Evolutionary conservation across 768 basidiomycete genomes (phyloP).

Genomic region (Pleurotus pulmonarius): DNA sequence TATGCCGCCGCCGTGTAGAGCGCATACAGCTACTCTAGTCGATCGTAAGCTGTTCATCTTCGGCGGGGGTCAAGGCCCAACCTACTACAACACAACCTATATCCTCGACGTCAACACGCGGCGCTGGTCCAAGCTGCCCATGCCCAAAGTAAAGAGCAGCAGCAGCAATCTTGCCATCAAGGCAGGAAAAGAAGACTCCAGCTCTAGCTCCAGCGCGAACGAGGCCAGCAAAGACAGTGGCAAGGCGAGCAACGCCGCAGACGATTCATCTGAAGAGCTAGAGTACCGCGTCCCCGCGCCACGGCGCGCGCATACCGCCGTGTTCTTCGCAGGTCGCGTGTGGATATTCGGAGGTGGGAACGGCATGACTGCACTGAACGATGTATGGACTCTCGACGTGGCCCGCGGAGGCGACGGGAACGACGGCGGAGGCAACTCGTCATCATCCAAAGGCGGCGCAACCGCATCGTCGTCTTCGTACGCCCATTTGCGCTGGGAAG

Average conservation of each 20-base stretch:
- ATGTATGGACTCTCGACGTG: constrained; percentile 85
- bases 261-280: constrained; percentile 9
- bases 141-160: not conserved
- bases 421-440: constrained; percentile 5
- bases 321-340: constrained; percentile 65
- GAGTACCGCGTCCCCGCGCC: constrained; percentile 43
- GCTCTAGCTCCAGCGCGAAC: not conserved
- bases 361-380: constrained; percentile 84
- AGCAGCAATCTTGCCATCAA: too few relatives aligned
- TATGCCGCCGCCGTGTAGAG: constrained; percentile 76
- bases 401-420: constrained; percentile 18
- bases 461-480: constrained; percentile 2
- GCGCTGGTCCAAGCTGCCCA: constrained; percentile 48
- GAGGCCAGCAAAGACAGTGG: constrained; percentile 15
- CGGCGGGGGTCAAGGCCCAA: constrained; percentile 81
- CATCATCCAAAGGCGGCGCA: not conserved
- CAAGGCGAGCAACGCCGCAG: constrained; percentile 8
- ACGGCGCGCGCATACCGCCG: constrained; percentile 86
- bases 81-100: constrained; percentile 81
- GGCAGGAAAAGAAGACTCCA: not conserved
- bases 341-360: constrained; percentile 96
- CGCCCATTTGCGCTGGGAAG: constrained; percentile 50
- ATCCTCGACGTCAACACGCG: constrained; percentile 76
- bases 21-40: constrained; percentile 83
- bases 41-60: constrained; percentile 79